Conservation (phyloP, 495 filamentous ascomycete genomes). For the Aspergillus asperescens region DNA sequence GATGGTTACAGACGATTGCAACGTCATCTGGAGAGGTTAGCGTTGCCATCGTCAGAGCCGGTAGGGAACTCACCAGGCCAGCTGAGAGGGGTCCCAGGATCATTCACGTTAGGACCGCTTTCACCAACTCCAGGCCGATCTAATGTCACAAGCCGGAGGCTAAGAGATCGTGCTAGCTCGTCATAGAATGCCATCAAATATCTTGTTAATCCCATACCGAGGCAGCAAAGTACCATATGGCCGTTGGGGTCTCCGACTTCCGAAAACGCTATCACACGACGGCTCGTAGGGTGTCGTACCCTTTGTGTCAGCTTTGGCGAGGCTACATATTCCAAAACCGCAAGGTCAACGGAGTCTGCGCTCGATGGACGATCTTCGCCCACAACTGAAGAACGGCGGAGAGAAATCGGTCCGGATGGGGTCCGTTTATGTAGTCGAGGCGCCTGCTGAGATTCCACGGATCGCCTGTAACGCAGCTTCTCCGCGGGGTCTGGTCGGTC, state of each 20-base stretch:
- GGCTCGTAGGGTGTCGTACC: slow-evolving; percentile 76
- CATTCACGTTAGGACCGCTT: slow-evolving; percentile 76
- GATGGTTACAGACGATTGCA: slow-evolving; percentile 83
- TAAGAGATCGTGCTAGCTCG: slow-evolving; percentile 84
- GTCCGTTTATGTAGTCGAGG: slow-evolving; percentile 38
- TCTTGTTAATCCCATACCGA: slow-evolving; percentile 95
- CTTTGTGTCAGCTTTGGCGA: slow-evolving; percentile 81
- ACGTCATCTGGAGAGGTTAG: slow-evolving; percentile 69
- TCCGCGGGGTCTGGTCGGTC: slow-evolving; percentile 35
- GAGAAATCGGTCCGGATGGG: slow-evolving; percentile 32
- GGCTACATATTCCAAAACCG: slow-evolving; percentile 78
- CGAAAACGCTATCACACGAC: slow-evolving; percentile 87
- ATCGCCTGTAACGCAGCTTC: slow-evolving; percentile 31
- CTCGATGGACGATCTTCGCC: slow-evolving; percentile 58
- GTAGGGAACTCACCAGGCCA: slow-evolving; percentile 72
- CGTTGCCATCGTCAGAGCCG: background rate
- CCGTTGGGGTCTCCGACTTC: slow-evolving; percentile 93
- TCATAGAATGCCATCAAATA: slow-evolving; percentile 98
- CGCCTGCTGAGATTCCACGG: slow-evolving; percentile 36
- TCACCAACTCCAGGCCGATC: slow-evolving; percentile 94
- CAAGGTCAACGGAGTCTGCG: slow-evolving; percentile 81
- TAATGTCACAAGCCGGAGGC: slow-evolving; percentile 84
- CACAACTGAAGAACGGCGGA: slow-evolving; percentile 25
- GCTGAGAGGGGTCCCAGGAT: slow-evolving; percentile 75
- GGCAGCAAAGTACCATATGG: slow-evolving; percentile 90